These are phyloP conservation scores for Yamadazyma songkhlaensis DNA, from an alignment of 1,139 yeast species.

Conservation along the genomic window DNA sequence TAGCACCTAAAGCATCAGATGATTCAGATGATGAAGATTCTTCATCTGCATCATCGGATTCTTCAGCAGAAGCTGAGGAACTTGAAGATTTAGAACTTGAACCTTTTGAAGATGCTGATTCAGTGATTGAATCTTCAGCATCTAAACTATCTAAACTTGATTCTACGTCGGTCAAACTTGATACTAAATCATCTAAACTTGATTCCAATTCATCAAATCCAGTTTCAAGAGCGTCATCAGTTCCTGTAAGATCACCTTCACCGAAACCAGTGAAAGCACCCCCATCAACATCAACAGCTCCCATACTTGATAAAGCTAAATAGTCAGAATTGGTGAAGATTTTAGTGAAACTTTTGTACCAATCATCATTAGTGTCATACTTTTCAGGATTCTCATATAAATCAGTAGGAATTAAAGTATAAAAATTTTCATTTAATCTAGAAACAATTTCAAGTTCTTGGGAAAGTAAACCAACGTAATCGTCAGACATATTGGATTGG, in stretches of 20 bases:
- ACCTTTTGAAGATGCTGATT: neutral
- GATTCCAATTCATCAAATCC: no score
- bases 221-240: no score
- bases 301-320: constrained; percentile 1
- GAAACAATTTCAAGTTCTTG: neutral
- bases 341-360: constrained; percentile 4
- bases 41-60: neutral
- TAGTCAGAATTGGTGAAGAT: constrained; percentile 5
- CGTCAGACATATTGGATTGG: neutral
- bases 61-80: neutral
- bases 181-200: no score
- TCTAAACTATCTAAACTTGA: no score
- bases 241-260: no score
- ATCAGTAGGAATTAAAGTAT: constrained; percentile 2
- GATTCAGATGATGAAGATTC: neutral
- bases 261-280: neutral
- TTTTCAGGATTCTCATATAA: neutral
- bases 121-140: no score
- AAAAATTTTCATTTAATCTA: constrained; percentile 1
- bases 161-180: no score
- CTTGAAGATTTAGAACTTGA: neutral
- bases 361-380: neutral
- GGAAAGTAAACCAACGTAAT: neutral
- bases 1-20: neutral
- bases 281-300: neutral